Evolutionary conservation across 2,329 filamentous ascomycete genomes (phyloP).

Genomic region (Pseudogymnoascus sp.): DNA sequence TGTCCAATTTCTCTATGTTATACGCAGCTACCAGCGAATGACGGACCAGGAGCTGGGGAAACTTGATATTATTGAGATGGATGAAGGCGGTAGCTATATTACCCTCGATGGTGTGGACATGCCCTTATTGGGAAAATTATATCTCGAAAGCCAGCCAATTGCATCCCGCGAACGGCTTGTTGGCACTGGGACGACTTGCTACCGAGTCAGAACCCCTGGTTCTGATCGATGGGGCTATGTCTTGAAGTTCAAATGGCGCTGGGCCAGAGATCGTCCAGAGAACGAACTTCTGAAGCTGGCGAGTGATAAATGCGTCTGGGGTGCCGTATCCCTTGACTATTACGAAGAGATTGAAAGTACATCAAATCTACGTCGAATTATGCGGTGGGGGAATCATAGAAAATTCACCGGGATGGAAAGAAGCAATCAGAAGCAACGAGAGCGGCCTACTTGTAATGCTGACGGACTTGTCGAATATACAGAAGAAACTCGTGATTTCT

Average conservation of each 20-base stretch:
- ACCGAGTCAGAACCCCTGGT: constrained; percentile 22
- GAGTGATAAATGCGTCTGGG: constrained; percentile 24
- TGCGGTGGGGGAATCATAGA: background rate
- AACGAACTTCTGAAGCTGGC: constrained; percentile 27
- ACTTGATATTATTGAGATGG: background rate
- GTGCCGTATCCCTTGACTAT: constrained; percentile 23
- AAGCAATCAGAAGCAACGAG: background rate
- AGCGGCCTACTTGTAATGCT: background rate
- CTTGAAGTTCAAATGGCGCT: background rate
- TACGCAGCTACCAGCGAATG: background rate
- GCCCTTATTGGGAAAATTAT: background rate
- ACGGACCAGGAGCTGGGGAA: background rate
- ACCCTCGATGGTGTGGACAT: background rate
- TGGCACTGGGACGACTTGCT: constrained; percentile 20
- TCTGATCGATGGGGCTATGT: background rate
- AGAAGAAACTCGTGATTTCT: background rate
- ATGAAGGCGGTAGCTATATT: background rate
- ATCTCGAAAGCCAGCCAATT: background rate
- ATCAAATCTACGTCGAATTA: background rate
- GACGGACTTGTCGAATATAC: background rate
- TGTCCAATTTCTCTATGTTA: background rate
- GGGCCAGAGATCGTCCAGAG: background rate
- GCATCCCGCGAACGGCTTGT: background rate
- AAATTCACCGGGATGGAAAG: background rate
- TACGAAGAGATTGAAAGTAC: background rate